Conservation (phyloP, 106 monocot genomes). For the Narthecium ossifragum region DNA sequence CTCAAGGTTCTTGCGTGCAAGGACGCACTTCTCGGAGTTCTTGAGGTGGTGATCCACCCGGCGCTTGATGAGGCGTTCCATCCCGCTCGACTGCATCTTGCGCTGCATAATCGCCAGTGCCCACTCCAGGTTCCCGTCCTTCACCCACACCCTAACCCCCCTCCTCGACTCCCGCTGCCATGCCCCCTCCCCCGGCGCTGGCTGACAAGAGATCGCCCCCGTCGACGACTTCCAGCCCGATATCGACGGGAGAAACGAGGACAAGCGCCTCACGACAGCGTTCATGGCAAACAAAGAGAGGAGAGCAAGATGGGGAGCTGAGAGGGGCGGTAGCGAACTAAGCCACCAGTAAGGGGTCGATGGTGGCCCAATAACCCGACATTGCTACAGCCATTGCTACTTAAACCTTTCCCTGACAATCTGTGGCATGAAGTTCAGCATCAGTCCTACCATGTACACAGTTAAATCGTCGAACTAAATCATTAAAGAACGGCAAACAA, state of each 20-base stretch:
- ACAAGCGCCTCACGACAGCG: too few relatives aligned
- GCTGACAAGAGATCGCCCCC: too few relatives aligned
- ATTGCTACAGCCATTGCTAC: conserved; percentile 77
- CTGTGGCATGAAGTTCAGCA: too few relatives aligned
- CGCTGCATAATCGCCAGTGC: conserved; percentile 56
- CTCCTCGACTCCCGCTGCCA: conserved; percentile 17
- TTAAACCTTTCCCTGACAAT: too few relatives aligned
- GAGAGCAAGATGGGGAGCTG: conserved; percentile 12
- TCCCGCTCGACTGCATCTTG: conserved; percentile 67
- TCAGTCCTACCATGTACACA: background rate
- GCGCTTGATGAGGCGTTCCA: conserved; percentile 64
- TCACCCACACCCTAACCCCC: conserved; percentile 54
- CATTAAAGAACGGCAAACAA: background rate
- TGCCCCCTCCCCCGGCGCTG: background rate
- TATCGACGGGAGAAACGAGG: too few relatives aligned
- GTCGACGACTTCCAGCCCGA: too few relatives aligned
- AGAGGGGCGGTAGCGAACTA: conserved; percentile 38
- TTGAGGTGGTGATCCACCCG: conserved; percentile 58
- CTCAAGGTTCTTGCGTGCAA: conserved; percentile 70
- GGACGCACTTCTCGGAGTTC: conserved; percentile 81
- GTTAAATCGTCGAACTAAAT: background rate
- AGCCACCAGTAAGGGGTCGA: too few relatives aligned
- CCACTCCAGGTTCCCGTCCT: conserved; percentile 66
- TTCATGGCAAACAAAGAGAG: too few relatives aligned
- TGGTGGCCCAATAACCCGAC: too few relatives aligned